Conservation (phyloP, 495 filamentous ascomycete species). For the Penicillium cinerascens region DNA sequence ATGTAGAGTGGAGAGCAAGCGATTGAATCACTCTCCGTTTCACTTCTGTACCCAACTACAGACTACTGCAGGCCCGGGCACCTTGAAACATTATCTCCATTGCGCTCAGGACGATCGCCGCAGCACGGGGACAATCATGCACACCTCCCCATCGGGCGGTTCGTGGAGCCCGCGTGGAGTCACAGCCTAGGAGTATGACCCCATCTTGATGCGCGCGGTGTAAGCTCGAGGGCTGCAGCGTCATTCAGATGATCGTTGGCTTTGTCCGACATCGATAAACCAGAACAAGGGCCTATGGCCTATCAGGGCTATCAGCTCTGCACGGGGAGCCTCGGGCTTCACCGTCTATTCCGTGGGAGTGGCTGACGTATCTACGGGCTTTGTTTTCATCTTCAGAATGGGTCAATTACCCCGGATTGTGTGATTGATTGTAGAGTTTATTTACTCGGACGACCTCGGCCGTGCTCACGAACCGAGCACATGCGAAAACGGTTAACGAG, state of each 20-base stretch:
- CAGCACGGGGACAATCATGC: conserved; percentile 9
- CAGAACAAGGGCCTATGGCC: too few species aligned
- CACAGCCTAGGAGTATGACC: conserved; percentile 12
- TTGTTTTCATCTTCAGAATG: not conserved
- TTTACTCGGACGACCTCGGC: not conserved
- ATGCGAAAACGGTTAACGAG: not conserved
- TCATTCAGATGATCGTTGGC: conserved; percentile 8
- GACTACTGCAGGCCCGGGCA: not conserved
- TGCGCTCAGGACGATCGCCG: conserved; percentile 8
- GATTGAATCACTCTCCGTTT: not conserved
- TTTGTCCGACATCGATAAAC: not conserved
- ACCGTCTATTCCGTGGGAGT: not conserved
- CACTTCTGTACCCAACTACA: not conserved
- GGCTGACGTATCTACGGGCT: not conserved
- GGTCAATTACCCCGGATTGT: not conserved
- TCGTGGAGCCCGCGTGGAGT: conserved; percentile 15
- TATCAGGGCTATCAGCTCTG: not conserved
- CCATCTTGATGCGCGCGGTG: conserved; percentile 6
- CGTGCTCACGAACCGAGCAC: not conserved
- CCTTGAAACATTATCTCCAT: not conserved
- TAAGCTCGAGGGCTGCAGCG: not conserved
- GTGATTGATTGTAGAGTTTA: not conserved
- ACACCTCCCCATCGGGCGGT: conserved; percentile 18
- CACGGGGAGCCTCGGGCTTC: conserved; percentile 4
- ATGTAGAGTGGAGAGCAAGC: not conserved